Percentiles rank a stretch among this genome's conserved stretches.
These are phyloP conservation scores for Aegilops tauschii DNA, from an alignment of 176 grass and related monocot species.

Conservation along the genomic window DNA sequence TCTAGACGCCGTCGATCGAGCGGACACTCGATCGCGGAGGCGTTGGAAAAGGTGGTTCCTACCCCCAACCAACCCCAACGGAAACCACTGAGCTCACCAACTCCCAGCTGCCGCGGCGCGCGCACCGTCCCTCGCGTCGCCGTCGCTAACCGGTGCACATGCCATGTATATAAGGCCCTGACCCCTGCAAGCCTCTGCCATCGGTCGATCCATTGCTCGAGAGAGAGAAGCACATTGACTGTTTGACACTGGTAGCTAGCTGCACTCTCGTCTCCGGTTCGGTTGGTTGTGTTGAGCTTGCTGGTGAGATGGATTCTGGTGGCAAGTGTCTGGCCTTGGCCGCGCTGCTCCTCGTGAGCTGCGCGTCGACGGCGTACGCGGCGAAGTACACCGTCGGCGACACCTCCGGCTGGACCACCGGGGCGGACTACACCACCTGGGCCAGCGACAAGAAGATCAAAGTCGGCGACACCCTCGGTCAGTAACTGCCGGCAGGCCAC, in stretches of 20 bases:
- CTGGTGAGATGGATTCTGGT: slow-evolving; percentile 35
- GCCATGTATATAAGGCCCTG: slow-evolving; percentile 35
- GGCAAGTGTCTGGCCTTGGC: slow-evolving; percentile 33
- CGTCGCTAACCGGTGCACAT: neutral
- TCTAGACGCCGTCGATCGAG: neutral
- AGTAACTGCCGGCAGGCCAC: neutral
- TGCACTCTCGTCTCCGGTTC: neutral
- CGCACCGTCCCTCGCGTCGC: neutral
- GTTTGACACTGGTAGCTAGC: neutral
- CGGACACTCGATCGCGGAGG: neutral
- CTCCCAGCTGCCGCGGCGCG: slow-evolving; percentile 40
- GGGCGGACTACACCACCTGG: slow-evolving; percentile 71
- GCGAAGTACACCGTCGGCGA: slow-evolving; percentile 73
- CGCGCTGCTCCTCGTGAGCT: slow-evolving; percentile 43
- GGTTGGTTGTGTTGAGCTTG: neutral
- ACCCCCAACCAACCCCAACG: slow-evolving; percentile 48
- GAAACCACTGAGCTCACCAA: slow-evolving; percentile 40
- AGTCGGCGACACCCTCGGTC: slow-evolving; percentile 56
- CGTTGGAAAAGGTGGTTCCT: slow-evolving; percentile 28
- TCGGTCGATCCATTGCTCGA: neutral
- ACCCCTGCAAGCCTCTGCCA: neutral
- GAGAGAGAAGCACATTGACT: neutral
- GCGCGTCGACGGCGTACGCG: slow-evolving; percentile 24
- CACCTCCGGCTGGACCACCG: slow-evolving; percentile 62
- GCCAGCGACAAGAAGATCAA: slow-evolving; percentile 49